Conservation (phyloP, 148 eudicot genomes). For the Vaccinium darrowii region DNA sequence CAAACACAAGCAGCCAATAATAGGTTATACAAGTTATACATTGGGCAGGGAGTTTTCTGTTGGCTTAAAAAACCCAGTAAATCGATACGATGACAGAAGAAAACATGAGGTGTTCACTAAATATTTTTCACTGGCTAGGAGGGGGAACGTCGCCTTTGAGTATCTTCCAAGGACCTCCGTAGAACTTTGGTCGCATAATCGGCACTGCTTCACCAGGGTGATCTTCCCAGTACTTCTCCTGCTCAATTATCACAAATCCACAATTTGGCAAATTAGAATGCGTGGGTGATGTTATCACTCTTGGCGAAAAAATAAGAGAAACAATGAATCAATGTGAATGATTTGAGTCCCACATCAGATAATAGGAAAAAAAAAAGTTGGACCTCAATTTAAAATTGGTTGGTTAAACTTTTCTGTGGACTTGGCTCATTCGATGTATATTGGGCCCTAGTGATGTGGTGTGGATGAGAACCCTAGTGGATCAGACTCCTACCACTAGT, state of each 20-base stretch:
- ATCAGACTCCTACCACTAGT: background rate
- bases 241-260: constrained; percentile 18
- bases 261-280: background rate
- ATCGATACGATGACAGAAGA: background rate
- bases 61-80: background rate
- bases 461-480: too few species aligned
- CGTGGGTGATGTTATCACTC: background rate
- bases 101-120: background rate
- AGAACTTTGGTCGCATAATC: constrained; percentile 80
- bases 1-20: background rate
- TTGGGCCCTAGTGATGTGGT: too few species aligned
- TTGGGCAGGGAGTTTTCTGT: too few species aligned
- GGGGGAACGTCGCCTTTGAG: constrained; percentile 59
- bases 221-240: constrained; percentile 95
- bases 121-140: constrained; percentile 15
- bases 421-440: too few species aligned
- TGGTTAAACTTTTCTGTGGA: too few species aligned
- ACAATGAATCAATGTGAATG: background rate
- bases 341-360: too few species aligned
- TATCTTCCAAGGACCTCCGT: constrained; percentile 88
- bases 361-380: too few species aligned
- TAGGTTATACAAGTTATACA: background rate
- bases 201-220: constrained; percentile 84
- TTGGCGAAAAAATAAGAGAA: background rate
- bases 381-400: too few species aligned